These are phyloP conservation scores for Phytopythium montanum DNA, from an alignment of 352 stramenopile genomes.

Conservation along the genomic window DNA sequence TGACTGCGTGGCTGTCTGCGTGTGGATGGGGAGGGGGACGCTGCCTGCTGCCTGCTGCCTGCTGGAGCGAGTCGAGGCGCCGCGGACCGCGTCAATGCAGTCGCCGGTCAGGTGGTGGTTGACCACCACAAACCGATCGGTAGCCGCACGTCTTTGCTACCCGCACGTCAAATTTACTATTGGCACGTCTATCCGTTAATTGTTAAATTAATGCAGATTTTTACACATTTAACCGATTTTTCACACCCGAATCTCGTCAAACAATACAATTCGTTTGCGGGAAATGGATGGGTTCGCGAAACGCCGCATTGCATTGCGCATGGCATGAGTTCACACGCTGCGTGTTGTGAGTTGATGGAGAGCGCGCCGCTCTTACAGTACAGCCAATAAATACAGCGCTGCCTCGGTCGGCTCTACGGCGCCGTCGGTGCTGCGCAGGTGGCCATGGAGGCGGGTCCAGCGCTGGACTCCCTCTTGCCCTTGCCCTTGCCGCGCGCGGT, in stretches of 20 bases:
- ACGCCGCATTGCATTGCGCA: too few species aligned
- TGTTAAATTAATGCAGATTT: too few species aligned
- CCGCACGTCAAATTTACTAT: conserved; percentile 7
- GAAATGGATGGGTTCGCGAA: not conserved
- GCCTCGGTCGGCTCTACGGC: not conserved
- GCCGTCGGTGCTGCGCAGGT: not conserved
- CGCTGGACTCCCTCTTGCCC: too few species aligned
- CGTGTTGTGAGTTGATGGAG: not conserved
- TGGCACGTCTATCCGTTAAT: conserved; percentile 3
- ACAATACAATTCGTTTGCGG: not conserved
- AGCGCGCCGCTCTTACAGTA: not conserved
- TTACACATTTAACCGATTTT: not conserved
- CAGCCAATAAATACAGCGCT: conserved; percentile 7
- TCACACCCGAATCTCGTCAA: conserved; percentile 1
- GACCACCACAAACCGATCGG: conserved; percentile 1
- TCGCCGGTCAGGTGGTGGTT: not conserved
- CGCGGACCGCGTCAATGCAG: not conserved
- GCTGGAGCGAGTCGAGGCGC: not conserved
- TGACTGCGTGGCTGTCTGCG: conserved; percentile 32
- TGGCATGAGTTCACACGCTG: conserved; percentile 1
- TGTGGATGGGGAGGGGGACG: not conserved
- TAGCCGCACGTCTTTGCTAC: not conserved
- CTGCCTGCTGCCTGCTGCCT: not conserved
- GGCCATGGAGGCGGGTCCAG: not conserved
- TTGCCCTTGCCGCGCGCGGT: not conserved